A percentile compares a stretch with the other conserved stretches of the same genome.
These are phyloP conservation scores for Mortierella sp. DNA, from an alignment of 371 early-diverging fungal genomes.

Conservation along the genomic window DNA sequence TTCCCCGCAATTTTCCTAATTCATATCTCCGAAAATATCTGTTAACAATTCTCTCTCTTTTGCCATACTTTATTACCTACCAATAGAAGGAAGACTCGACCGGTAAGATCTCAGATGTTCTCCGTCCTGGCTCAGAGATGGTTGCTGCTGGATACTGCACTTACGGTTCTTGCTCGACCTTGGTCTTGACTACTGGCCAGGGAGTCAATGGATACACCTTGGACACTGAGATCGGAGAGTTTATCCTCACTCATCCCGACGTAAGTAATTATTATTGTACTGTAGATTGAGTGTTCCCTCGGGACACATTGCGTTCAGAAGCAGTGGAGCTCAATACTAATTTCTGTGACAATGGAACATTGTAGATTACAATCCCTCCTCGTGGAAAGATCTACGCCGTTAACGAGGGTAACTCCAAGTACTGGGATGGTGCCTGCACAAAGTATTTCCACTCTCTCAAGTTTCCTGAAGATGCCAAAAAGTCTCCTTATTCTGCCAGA, in stretches of 20 bases:
- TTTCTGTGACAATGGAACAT: not conserved
- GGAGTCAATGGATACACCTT: slow-evolving; percentile 97
- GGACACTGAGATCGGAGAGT: slow-evolving; percentile 97
- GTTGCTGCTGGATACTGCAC: slow-evolving; percentile 97
- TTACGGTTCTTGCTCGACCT: slow-evolving; percentile 92
- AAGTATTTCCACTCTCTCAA: slow-evolving; percentile 92
- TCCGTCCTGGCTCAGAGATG: slow-evolving; percentile 94
- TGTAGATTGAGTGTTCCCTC: not conserved
- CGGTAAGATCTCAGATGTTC: slow-evolving; percentile 69
- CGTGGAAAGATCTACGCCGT: slow-evolving; percentile 97
- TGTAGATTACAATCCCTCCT: slow-evolving; percentile 76
- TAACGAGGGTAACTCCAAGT: slow-evolving; percentile 97
- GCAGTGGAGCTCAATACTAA: not conserved
- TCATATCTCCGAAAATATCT: not conserved
- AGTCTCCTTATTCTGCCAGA: slow-evolving; percentile 94
- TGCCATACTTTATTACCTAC: not conserved
- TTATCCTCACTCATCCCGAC: slow-evolving; percentile 95
- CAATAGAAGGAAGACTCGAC: slow-evolving; percentile 55
- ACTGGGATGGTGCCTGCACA: slow-evolving; percentile 91
- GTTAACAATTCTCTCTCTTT: not conserved
- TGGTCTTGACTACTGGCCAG: slow-evolving; percentile 87
- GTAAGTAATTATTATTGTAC: slow-evolving; percentile 57
- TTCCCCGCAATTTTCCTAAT: slow-evolving; percentile 29
- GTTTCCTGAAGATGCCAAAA: slow-evolving; percentile 76
- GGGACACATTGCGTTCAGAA: not conserved